A percentile compares a stretch with the other conserved stretches of the same genome.
These are phyloP conservation scores for Thraustotheca clavata DNA, from an alignment of 352 stramenopile genomes.

Conservation along the genomic window DNA sequence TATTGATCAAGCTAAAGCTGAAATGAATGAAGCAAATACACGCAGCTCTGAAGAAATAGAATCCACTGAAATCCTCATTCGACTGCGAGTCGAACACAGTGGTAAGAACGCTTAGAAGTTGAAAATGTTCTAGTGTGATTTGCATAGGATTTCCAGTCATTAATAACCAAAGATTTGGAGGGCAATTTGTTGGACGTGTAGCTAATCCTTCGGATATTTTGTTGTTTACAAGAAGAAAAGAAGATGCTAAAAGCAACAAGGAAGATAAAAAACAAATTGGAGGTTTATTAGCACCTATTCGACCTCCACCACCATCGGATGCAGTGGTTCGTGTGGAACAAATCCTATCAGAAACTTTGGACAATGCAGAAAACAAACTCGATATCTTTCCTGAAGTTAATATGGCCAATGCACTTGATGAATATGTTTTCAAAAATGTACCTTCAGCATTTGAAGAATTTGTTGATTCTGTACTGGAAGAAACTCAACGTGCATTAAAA, in stretches of 20 bases:
- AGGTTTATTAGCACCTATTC: conserved; percentile 38
- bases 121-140: neutral
- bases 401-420: conserved; percentile 58
- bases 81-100: conserved; percentile 80
- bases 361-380: conserved; percentile 55
- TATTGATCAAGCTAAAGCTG: conserved; percentile 47
- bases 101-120: conserved; percentile 5
- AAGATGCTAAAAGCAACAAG: conserved; percentile 23
- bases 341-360: conserved; percentile 55
- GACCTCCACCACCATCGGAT: conserved; percentile 43
- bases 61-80: conserved; percentile 57
- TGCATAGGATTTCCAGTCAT: conserved; percentile 62
- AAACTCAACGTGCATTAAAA: conserved; percentile 59
- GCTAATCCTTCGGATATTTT: conserved; percentile 86
- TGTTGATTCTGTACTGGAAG: conserved; percentile 51
- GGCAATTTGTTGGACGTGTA: conserved; percentile 73
- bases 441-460: conserved; percentile 69
- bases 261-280: conserved; percentile 32
- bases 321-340: conserved; percentile 62
- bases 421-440: conserved; percentile 79
- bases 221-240: conserved; percentile 69
- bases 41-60: too few species aligned
- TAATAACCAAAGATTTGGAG: conserved; percentile 82
- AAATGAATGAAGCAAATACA: conserved; percentile 20
- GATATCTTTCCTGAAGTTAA: conserved; percentile 64